Base-by-base conservation (phyloP, 768 basidiomycete species). In the Amanita rubescens region DNA sequence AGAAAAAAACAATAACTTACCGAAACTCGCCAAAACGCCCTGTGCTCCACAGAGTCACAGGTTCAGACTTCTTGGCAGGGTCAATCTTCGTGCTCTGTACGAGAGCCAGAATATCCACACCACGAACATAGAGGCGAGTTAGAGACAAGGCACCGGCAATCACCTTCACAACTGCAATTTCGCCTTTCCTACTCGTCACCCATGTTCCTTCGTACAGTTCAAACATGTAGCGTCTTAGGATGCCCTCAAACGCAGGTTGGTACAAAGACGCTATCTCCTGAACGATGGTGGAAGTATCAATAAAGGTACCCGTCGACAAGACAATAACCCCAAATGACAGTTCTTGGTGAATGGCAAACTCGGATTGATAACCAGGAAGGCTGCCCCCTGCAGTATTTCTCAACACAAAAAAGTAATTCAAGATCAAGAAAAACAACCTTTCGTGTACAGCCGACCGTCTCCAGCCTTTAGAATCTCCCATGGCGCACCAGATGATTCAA, bases 281-380 rank as follows among this genome's bases (percentile, higher is more conserved):
- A 0, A 71, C 67, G 38, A 75, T 58, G 19, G 54, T 58, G 19
- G 54, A 55, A 8, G 69, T 62, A 45, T 71, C 68, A 14, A 58
- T 55, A 33, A 68, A 69, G 10, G 63, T 64, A 15, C 75, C 74
- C 0, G 74, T 72, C 34, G 71, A 56, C 22, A 76, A 68, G 0
- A 73, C 66, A 24, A 75, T 66, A 35, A 75, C 65, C 0, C 74
- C 75, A 25, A 73, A 72, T 1, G 71, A 70, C 49, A 65, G 68
- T 33, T 69, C 24, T 22, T 19, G 43, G 6, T 44, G 43, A 22
- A 44, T 19, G 24, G 43, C n/a, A 15, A 46, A 46, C 3, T 46
- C 14, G 15, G 22, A 5, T 3, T 19, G 44, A 15, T 46, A 46
- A 15, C 44, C n/a, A 14, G 44, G 44, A n/a, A 22, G 3, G 19